A percentile compares a stretch with the other conserved stretches of the same genome.
Evolutionary conservation across 75 land plant species (phyloP).

Genomic region (Picea glauca): DNA sequence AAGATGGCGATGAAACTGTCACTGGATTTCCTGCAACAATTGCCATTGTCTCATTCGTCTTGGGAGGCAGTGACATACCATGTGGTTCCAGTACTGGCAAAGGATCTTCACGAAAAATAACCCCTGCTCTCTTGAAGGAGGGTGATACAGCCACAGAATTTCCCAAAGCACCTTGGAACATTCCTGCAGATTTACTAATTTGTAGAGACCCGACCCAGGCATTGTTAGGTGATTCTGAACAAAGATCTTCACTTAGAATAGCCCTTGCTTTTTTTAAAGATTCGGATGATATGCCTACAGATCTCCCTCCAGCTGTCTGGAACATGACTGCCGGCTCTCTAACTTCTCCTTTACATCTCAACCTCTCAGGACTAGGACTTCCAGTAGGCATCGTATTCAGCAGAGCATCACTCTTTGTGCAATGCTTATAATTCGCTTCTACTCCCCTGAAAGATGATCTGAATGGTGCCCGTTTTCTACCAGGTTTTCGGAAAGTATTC

Average conservation of each 20-base stretch:
- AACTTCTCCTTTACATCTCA: neutral
- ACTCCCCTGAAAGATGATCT: neutral
- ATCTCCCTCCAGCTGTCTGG: neutral
- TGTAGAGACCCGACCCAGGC: neutral
- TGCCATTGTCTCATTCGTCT: neutral
- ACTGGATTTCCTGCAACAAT: neutral
- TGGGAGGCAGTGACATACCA: neutral
- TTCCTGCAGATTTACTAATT: neutral
- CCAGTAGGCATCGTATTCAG: neutral
- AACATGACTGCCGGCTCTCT: neutral
- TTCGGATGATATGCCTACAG: neutral
- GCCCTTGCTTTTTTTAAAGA: neutral
- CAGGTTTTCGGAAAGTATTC: neutral
- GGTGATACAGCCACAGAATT: conserved; percentile 35
- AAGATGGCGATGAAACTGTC: neutral
- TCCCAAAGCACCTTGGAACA: conserved; percentile 47
- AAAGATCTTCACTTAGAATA: neutral
- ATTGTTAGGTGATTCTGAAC: neutral
- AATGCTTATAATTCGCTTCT: neutral
- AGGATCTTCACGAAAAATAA: conserved; percentile 18
- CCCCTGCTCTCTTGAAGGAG: conserved; percentile 39
- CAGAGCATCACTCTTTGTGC: neutral
- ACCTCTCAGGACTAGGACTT: neutral
- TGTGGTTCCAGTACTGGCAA: neutral
- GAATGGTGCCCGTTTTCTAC: neutral